Evolutionary conservation across 116 monocot genomes (phyloP).

Genomic region (Papilionanthe hybrid): DNA sequence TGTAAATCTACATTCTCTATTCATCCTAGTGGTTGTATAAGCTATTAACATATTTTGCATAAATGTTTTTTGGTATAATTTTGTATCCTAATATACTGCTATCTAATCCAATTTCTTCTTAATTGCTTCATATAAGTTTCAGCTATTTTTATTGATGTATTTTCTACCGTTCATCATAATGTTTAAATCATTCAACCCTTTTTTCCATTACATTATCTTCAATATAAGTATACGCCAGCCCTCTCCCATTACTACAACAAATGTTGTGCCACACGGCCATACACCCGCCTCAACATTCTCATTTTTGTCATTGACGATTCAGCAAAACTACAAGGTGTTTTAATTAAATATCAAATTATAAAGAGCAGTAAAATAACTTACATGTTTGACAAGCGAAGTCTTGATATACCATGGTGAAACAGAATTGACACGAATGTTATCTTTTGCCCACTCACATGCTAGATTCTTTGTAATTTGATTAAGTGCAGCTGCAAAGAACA

Average conservation of each 20-base stretch:
- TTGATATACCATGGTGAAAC: constrained; percentile 51
- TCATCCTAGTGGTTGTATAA: too few relatives aligned
- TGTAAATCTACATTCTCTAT: too few relatives aligned
- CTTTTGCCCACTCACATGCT: constrained; percentile 67
- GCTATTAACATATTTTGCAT: too few relatives aligned
- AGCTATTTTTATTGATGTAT: too few relatives aligned
- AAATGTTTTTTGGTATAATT: too few relatives aligned
- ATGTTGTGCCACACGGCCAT: background rate
- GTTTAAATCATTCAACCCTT: too few relatives aligned
- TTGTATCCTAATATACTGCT: too few relatives aligned
- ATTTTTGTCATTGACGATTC: background rate
- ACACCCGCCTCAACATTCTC: background rate
- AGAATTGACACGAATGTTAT: constrained; percentile 45
- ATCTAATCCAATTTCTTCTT: too few relatives aligned
- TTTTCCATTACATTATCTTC: too few relatives aligned
- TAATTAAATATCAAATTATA: background rate
- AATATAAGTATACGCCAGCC: too few relatives aligned
- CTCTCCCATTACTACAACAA: background rate
- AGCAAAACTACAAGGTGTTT: background rate
- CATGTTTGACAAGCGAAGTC: constrained; percentile 35
- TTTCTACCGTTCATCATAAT: too few relatives aligned
- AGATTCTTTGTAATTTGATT: constrained; percentile 57
- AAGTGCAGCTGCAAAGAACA: constrained; percentile 33
- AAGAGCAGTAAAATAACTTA: constrained; percentile 9
- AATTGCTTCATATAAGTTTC: too few relatives aligned